These are phyloP conservation scores for Colletotrichum sp. DNA, from an alignment of 2,329 filamentous ascomycete species.

Conservation along the genomic window DNA sequence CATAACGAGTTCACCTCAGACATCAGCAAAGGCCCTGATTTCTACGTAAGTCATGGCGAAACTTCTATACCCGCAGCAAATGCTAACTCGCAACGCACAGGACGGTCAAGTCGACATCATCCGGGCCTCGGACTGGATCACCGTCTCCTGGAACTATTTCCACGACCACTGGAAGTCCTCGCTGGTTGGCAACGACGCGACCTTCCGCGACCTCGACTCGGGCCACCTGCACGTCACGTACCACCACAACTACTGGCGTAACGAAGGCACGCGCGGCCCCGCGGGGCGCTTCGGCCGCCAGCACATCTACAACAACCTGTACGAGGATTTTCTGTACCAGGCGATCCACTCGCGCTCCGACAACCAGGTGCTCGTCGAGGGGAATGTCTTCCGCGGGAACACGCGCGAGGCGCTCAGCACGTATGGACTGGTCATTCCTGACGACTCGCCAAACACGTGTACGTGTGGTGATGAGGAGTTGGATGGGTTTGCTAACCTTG, in stretches of 20 bases:
- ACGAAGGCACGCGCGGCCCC: slow-evolving; percentile 50
- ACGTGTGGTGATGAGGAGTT: slow-evolving; percentile 58
- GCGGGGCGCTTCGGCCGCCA: slow-evolving; percentile 54
- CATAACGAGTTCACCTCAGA: slow-evolving; percentile 53
- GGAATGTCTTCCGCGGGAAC: slow-evolving; percentile 51
- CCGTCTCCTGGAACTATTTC: slow-evolving; percentile 54
- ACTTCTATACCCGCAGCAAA: neutral
- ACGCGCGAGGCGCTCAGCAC: slow-evolving; percentile 56
- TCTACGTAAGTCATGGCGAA: slow-evolving; percentile 28
- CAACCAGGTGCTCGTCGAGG: slow-evolving; percentile 54
- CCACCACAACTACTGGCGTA: slow-evolving; percentile 54
- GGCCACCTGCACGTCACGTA: slow-evolving; percentile 53
- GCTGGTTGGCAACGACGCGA: slow-evolving; percentile 45
- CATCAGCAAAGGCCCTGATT: slow-evolving; percentile 41
- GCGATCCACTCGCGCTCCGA: slow-evolving; percentile 54
- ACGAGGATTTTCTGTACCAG: slow-evolving; percentile 51
- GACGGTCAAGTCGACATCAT: slow-evolving; percentile 53
- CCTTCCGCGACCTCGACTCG: slow-evolving; percentile 42
- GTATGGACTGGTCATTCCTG: slow-evolving; percentile 60
- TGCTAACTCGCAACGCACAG: slow-evolving; percentile 17
- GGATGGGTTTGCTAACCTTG: slow-evolving; percentile 59
- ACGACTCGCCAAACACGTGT: slow-evolving; percentile 58
- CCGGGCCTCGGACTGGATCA: slow-evolving; percentile 49
- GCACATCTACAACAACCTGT: slow-evolving; percentile 55
- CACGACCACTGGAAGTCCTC: slow-evolving; percentile 51